Conservation (phyloP, 1,284 basidiomycete genomes). For the Porogramme epimiltina region DNA sequence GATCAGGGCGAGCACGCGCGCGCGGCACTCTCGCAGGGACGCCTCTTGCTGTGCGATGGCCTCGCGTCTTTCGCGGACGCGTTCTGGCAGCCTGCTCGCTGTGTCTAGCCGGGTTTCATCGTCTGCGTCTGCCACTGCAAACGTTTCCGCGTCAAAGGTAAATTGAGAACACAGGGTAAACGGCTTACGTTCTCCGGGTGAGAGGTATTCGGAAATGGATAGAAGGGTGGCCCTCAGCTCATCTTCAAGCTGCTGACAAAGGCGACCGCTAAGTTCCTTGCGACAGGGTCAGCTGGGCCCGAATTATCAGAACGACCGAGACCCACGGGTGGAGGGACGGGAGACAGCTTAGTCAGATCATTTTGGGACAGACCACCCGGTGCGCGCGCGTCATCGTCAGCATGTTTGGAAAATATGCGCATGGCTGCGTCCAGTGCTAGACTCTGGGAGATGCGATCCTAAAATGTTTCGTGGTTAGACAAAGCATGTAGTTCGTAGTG, state of each 20-base stretch:
- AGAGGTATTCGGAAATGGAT: constrained; percentile 10
- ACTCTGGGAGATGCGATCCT: not conserved
- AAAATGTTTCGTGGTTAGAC: too few relatives aligned
- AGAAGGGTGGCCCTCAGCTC: constrained; percentile 12
- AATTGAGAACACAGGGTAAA: not conserved
- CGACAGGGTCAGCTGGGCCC: not conserved
- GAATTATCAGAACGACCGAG: too few relatives aligned
- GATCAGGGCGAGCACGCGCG: constrained; percentile 8
- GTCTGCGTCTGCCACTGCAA: not conserved
- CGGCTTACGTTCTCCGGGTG: constrained; percentile 7
- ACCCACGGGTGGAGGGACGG: constrained; percentile 5
- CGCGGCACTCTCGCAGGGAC: constrained; percentile 2
- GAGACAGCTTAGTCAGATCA: constrained; percentile 13
- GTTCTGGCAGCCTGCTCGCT: constrained; percentile 6
- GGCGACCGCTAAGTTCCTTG: not conserved
- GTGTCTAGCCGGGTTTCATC: constrained; percentile 2
- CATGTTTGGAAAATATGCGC: not conserved
- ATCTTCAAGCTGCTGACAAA: constrained; percentile 2
- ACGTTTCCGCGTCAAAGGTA: not conserved
- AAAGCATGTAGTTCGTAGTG: too few relatives aligned
- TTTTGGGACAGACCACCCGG: constrained; percentile 15
- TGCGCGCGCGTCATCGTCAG: not conserved
- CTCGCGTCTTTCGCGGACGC: constrained; percentile 3
- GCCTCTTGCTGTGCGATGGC: not conserved
- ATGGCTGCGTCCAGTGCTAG: constrained; percentile 10